Base-by-base conservation (phyloP, 2,329 filamentous ascomycete genomes). In the Colletotrichum musicola region DNA sequence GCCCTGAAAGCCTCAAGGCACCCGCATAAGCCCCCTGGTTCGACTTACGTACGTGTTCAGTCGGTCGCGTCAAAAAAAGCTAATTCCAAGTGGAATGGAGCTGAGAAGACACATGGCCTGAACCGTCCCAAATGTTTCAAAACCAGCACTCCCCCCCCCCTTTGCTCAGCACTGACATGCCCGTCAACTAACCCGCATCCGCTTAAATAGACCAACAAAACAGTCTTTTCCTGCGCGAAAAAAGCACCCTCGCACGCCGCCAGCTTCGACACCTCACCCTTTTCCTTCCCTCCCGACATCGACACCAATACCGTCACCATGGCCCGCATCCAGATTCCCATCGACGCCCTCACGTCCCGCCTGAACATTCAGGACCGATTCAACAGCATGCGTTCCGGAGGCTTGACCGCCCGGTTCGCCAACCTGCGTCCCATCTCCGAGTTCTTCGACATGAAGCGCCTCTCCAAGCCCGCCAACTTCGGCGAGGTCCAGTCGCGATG, bases 381-480 rank as follows among this genome's bases (percentile, higher is more conserved):
- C 83, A 89, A 93, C 74, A 90, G 91, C 78, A 86, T 98, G 72
- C 91, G 94, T 78, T 90, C 90, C 69, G 93, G 94, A 74, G 92
- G 93, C 40, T 80, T 98, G 70, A 88, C 88, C 68, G 89, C 90
- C 72, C 92, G 96, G 73, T 98, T 98, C 82, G 90, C 95, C 81
- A 98, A 98, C 83, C 88, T 99, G 77, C 92, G 91, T 70, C 95
- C 96, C 70, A 81, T 98, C 74, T 90, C 91, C 79, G 96, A 99
- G 83, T 99, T 99, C 83, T 88, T 98, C 81, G 95, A 98, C 82
- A 82, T 98, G 83, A 98, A 98, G 89, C 94, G 95, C 74, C 77
- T 99, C 64, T 97, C 94, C 73, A 99, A 98, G 85, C 96, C 96
- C 30, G 89, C 89, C 78, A 97, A 97, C 84, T 98, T 98, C 76